phyloP scores from a whole-genome alignment of 768 basidiomycete species.

The Suillus alpinus region DNA sequence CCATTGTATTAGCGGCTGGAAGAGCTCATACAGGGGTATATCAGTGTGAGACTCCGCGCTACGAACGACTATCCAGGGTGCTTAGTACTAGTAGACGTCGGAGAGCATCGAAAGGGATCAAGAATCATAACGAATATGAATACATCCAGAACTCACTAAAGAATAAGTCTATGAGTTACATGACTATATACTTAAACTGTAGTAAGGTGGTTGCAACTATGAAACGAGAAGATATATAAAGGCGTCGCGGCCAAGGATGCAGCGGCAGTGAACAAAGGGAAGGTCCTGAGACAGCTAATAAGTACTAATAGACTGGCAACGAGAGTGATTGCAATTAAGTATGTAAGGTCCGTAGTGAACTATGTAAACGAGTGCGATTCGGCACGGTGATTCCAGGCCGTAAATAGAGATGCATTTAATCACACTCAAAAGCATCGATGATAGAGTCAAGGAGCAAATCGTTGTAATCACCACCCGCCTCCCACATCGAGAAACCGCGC shows the following conservation, averaged over 20 bases:
- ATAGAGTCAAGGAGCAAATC: slow-evolving; percentile 64
- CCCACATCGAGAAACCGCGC: slow-evolving; percentile 72
- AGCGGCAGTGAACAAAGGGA: background rate
- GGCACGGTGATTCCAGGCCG: background rate
- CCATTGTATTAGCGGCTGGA: no score
- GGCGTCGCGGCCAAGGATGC: background rate
- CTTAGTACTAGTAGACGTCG: no score
- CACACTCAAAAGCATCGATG: slow-evolving; percentile 31
- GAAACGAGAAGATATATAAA: background rate
- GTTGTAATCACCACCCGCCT: slow-evolving; percentile 63
- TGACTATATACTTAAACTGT: background rate
- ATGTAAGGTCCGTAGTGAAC: background rate
- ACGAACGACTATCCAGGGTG: no score
- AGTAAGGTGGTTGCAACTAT: background rate
- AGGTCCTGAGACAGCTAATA: background rate
- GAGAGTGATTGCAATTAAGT: background rate
- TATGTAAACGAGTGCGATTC: background rate
- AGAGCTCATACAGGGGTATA: no score
- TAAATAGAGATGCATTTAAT: slow-evolving; percentile 42
- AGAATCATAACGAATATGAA: no score
- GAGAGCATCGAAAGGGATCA: no score
- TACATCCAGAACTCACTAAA: background rate
- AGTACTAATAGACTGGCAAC: background rate
- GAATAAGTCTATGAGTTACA: background rate
- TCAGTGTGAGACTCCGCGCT: no score